Evolutionary conservation across 345 rosid genomes (phyloP).

Genomic region (Trapa incisa): DNA sequence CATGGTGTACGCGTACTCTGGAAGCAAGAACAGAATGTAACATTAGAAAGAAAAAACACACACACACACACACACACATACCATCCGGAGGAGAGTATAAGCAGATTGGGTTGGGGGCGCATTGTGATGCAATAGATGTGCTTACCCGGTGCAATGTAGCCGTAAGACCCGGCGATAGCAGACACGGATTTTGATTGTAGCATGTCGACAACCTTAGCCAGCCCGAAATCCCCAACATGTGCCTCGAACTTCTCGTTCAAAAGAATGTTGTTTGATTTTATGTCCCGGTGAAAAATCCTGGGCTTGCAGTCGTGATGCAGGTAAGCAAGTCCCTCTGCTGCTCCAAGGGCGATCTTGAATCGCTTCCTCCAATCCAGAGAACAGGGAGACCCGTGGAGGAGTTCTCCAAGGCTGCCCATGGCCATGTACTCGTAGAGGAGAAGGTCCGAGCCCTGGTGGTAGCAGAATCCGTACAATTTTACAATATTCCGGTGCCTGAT

Average conservation of each 20-base stretch:
- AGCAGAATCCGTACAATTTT: conserved; percentile 70
- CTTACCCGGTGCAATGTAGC: conserved; percentile 89
- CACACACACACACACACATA: background rate
- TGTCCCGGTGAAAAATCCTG: conserved; percentile 81
- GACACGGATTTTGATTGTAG: conserved; percentile 89
- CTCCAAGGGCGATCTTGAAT: conserved; percentile 71
- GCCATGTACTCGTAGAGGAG: conserved; percentile 68
- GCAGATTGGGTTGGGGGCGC: background rate
- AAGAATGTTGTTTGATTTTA: conserved; percentile 68
- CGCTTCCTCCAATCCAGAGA: conserved; percentile 64
- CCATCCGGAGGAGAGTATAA: background rate
- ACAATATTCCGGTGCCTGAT: conserved; percentile 86
- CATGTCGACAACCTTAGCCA: conserved; percentile 88
- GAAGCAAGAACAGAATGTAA: background rate
- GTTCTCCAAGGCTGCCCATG: conserved; percentile 54
- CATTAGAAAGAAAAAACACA: no score
- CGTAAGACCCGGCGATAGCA: conserved; percentile 90
- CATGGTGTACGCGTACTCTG: conserved; percentile 95
- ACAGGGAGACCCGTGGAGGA: conserved; percentile 43
- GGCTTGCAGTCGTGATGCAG: conserved; percentile 89
- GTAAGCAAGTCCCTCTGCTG: conserved; percentile 75
- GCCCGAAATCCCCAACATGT: conserved; percentile 83
- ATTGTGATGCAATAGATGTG: background rate
- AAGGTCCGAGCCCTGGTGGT: conserved; percentile 78
- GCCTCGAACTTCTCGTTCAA: conserved; percentile 80